Evolutionary conservation across 2,329 filamentous ascomycete species (phyloP).

Genomic region (Penicillium sp.): DNA sequence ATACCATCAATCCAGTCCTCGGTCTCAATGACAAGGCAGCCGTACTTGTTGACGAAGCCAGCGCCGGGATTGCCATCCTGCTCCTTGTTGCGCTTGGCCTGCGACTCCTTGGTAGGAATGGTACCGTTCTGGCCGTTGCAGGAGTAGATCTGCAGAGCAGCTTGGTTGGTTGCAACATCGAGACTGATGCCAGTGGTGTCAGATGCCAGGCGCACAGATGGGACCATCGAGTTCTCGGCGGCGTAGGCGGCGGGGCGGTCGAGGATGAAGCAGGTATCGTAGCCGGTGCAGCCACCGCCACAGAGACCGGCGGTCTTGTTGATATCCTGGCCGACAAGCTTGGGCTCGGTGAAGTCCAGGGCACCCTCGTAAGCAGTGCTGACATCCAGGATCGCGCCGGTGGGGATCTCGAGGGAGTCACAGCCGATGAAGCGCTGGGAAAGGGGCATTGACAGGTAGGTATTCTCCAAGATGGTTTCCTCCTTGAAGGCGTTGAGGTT

Average conservation of each 20-base stretch:
- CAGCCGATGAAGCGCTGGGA: conserved; percentile 47
- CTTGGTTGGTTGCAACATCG: conserved; percentile 79
- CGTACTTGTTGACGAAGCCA: conserved; percentile 62
- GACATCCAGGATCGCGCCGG: conserved; percentile 71
- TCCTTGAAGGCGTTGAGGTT: conserved; percentile 52
- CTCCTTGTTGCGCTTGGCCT: conserved; percentile 53
- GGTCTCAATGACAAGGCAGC: conserved; percentile 87
- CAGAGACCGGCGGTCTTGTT: conserved; percentile 69
- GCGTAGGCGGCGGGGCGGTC: conserved; percentile 42
- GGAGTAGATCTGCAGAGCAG: conserved; percentile 84
- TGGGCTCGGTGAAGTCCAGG: conserved; percentile 70
- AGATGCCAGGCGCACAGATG: conserved; percentile 62
- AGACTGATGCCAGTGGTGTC: conserved; percentile 78
- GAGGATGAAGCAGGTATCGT: conserved; percentile 63
- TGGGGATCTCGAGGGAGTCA: conserved; percentile 69
- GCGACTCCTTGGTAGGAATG: conserved; percentile 44
- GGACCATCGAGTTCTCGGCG: conserved; percentile 35
- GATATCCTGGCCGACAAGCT: conserved; percentile 73
- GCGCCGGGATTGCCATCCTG: conserved; percentile 51
- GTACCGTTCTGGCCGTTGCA: conserved; percentile 75
- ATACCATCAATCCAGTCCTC: conserved; percentile 94
- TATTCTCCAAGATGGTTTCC: conserved; percentile 44
- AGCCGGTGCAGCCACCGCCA: conserved; percentile 78
- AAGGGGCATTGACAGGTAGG: conserved; percentile 47
- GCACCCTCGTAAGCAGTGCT: conserved; percentile 64